Evolutionary conservation across 345 rosid genomes (phyloP).

Genomic region (Euphorbia peplus): DNA sequence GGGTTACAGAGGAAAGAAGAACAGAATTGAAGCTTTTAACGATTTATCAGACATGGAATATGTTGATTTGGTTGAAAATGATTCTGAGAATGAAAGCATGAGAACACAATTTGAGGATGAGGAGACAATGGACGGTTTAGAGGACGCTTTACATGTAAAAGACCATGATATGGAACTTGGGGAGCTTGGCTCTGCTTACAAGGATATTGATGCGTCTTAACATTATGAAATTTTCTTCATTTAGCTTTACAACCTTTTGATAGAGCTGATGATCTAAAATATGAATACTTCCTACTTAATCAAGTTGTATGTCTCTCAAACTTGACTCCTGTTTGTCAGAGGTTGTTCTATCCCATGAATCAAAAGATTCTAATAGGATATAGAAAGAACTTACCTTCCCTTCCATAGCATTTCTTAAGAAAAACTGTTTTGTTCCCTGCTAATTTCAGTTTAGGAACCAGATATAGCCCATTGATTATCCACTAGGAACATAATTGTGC

Average conservation of each 20-base stretch:
- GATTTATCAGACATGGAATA: conserved; percentile 58
- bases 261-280: neutral
- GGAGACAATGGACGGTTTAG: conserved; percentile 32
- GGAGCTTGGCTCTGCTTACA: conserved; percentile 31
- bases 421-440: no score
- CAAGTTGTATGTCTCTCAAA: neutral
- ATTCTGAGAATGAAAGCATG: conserved; percentile 34
- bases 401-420: no score
- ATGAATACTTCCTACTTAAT: neutral
- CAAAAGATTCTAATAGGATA: neutral
- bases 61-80: conserved; percentile 25
- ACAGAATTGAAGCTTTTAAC: conserved; percentile 30
- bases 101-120: conserved; percentile 29
- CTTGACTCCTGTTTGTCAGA: neutral
- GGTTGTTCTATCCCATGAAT: neutral
- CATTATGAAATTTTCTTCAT: neutral
- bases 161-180: conserved; percentile 47
- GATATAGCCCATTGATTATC: neutral
- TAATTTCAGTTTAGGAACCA: no score
- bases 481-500: neutral
- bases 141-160: conserved; percentile 26
- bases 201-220: conserved; percentile 13
- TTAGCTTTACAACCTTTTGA: neutral
- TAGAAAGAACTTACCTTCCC: no score
- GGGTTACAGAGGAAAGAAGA: conserved; percentile 64